A percentile compares a stretch with the other conserved stretches of the same genome.
These are phyloP conservation scores for Symbiodinium pilosum DNA, from an alignment of 73 alveolate species.

Conservation along the genomic window DNA sequence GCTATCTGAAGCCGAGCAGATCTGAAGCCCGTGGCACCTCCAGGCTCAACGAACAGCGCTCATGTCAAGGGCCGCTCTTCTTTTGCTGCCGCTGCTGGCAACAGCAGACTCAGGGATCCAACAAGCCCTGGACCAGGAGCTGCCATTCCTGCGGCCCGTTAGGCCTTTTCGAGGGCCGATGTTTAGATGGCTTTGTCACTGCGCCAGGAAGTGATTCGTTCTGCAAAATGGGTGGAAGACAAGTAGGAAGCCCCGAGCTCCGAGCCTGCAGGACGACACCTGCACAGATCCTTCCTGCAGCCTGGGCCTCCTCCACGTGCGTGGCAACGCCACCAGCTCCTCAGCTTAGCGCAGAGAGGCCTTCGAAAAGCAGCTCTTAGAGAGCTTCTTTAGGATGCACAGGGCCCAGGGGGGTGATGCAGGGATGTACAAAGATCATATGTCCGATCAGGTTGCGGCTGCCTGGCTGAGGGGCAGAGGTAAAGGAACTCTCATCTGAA, in stretches of 20 bases:
- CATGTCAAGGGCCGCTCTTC: not conserved
- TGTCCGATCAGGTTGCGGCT: no score
- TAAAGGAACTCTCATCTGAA: no score
- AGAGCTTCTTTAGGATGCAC: no score
- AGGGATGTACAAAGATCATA: no score
- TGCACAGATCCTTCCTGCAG: not conserved
- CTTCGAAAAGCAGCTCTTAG: not conserved
- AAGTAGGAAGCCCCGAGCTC: not conserved
- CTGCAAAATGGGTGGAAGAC: not conserved
- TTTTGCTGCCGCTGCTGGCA: constrained; percentile 17
- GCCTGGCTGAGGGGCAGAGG: no score
- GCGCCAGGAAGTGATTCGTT: no score
- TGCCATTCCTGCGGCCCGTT: no score
- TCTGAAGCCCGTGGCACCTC: not conserved
- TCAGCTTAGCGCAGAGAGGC: no score
- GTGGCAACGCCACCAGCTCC: constrained; percentile 2
- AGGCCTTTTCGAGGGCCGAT: no score
- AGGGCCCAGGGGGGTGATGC: no score
- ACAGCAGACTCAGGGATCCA: not conserved
- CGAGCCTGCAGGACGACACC: not conserved
- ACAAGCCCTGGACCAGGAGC: not conserved
- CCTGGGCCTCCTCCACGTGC: not conserved
- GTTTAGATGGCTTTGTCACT: no score
- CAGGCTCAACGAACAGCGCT: constrained; percentile 11
- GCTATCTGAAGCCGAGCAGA: no score